phyloP scores from a whole-genome alignment of 2,329 filamentous ascomycete genomes.

The Lachnellula subtilissima region DNA sequence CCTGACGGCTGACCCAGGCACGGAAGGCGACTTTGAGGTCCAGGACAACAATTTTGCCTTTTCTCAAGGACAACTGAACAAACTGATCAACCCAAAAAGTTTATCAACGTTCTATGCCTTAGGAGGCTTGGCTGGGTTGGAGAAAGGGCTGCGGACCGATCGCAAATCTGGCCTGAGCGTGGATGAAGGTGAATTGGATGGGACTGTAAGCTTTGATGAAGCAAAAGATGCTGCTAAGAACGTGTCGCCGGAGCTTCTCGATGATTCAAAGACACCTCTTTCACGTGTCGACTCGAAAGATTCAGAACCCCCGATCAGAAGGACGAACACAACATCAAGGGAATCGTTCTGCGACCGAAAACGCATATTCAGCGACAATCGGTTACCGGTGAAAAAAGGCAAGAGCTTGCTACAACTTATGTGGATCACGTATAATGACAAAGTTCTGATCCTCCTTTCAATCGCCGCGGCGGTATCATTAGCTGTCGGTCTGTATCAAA shows the following conservation, averaged over 20 bases:
- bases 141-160: conserved; percentile 67
- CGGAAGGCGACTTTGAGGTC: conserved; percentile 63
- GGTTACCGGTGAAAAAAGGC: conserved; percentile 61
- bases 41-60: conserved; percentile 69
- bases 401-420: conserved; percentile 66
- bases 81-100: conserved; percentile 76
- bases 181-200: conserved; percentile 62
- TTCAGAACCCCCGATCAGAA: conserved; percentile 5
- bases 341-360: conserved; percentile 56
- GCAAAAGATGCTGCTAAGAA: conserved; percentile 35
- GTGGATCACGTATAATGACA: conserved; percentile 81
- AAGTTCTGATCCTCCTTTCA: conserved; percentile 68
- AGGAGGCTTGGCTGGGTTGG: conserved; percentile 66
- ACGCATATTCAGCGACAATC: conserved; percentile 65
- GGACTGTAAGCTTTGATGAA: conserved; percentile 64
- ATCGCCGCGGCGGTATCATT: conserved; percentile 69
- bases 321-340: conserved; percentile 3
- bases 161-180: conserved; percentile 60
- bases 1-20: conserved; percentile 59
- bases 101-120: conserved; percentile 69
- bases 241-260: not conserved
- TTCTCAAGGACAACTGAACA: conserved; percentile 67
- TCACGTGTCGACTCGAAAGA: conserved; percentile 15
- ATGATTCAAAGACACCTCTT: conserved; percentile 31
- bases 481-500: conserved; percentile 70